phyloP scores from a whole-genome alignment of 441 rosid genomes.

The Flueggea neowawraea region DNA sequence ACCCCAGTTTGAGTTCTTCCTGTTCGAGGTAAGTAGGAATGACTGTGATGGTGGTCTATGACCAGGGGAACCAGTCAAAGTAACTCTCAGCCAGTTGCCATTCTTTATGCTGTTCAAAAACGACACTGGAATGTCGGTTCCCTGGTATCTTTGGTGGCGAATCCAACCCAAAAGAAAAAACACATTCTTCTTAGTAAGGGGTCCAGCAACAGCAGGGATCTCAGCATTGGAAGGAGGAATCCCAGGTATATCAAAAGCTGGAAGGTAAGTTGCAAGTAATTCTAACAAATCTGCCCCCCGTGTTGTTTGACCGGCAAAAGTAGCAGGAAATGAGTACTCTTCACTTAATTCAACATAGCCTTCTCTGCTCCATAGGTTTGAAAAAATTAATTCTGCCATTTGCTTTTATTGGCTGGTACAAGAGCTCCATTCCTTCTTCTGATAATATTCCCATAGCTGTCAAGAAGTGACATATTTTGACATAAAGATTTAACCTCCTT shows the following conservation, averaged over 20 bases:
- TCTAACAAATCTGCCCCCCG: conserved; percentile 24
- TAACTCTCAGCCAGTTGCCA: conserved; percentile 64
- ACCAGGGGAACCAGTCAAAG: conserved; percentile 34
- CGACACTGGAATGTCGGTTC: conserved; percentile 25
- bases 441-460: conserved; percentile 38
- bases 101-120: conserved; percentile 43
- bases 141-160: background rate
- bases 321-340: conserved; percentile 36
- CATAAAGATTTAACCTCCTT: conserved; percentile 26
- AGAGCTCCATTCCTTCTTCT: conserved; percentile 33
- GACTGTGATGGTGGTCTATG: conserved; percentile 62
- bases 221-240: conserved; percentile 50
- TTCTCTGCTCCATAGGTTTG: conserved; percentile 48
- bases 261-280: conserved; percentile 30
- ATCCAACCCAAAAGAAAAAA: conserved; percentile 62
- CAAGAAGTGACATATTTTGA: conserved; percentile 46
- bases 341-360: conserved; percentile 49
- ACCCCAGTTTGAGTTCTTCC: conserved; percentile 39
- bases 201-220: conserved; percentile 42
- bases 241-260: conserved; percentile 47
- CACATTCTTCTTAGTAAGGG: conserved; percentile 49
- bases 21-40: conserved; percentile 31
- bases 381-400: conserved; percentile 45
- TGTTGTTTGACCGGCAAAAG: conserved; percentile 35
- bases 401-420: conserved; percentile 62